Evolutionary conservation across 2,329 filamentous ascomycete genomes (phyloP).

Genomic region (Zymoseptoria pseudotritici): DNA sequence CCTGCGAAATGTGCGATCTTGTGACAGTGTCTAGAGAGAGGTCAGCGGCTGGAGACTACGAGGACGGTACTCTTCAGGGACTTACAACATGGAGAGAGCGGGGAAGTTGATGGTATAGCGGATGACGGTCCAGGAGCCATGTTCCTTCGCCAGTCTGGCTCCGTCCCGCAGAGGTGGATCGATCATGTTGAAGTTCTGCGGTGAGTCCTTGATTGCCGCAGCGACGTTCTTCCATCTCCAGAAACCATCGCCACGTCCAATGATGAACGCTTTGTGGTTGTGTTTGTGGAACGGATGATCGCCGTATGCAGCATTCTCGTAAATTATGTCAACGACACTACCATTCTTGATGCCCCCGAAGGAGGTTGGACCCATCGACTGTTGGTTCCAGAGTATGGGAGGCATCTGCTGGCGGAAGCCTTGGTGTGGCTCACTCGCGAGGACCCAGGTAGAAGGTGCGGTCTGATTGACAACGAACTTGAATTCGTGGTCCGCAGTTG

Average conservation of each 20-base stretch:
- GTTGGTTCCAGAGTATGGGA: conserved; percentile 14
- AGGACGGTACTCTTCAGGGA: too few relatives aligned
- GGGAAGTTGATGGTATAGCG: conserved; percentile 16
- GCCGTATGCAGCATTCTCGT: conserved; percentile 19
- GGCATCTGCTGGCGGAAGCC: conserved; percentile 16
- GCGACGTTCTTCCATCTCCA: conserved; percentile 20
- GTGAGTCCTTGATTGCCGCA: conserved; percentile 6
- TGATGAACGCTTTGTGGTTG: conserved; percentile 23
- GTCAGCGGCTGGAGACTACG: too few relatives aligned
- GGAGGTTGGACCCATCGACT: conserved; percentile 10
- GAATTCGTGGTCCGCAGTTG: conserved; percentile 11
- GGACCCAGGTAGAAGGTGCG: conserved; percentile 7
- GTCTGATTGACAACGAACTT: conserved; percentile 12
- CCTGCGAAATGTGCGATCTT: conserved; percentile 10
- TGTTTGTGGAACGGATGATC: conserved; percentile 26
- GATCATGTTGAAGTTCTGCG: conserved; percentile 12
- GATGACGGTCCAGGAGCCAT: conserved; percentile 13
- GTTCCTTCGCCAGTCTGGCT: conserved; percentile 6
- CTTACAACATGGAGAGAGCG: conserved; percentile 14
- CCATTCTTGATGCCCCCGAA: conserved; percentile 33
- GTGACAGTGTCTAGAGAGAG: too few relatives aligned
- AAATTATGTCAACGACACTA: conserved; percentile 23
- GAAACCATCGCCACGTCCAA: conserved; percentile 21
- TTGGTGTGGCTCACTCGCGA: conserved; percentile 14
- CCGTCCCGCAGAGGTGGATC: conserved; percentile 14